phyloP scores from a whole-genome alignment of 2,329 filamentous ascomycete genomes.

The Exophiala sp. region DNA sequence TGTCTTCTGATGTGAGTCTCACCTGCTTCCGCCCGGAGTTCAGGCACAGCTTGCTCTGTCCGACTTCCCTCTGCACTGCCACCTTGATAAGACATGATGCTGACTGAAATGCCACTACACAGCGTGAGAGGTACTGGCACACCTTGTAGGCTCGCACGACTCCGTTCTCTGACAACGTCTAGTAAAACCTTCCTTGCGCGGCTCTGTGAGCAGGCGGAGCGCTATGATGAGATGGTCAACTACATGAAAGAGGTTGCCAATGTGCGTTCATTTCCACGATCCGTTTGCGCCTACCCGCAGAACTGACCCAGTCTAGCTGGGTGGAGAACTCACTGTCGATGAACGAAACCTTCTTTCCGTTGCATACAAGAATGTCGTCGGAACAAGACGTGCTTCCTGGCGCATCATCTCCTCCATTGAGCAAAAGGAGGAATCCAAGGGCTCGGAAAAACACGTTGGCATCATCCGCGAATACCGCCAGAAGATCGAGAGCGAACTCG shows the following conservation, averaged over 20 bases:
- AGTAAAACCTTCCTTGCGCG: conserved; percentile 99
- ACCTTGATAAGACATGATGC: conserved; percentile 40
- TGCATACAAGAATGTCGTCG: conserved; percentile 99
- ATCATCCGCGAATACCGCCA: conserved; percentile 96
- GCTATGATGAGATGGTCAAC: conserved; percentile 99
- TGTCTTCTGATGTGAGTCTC: conserved; percentile 61
- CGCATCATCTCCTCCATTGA: conserved; percentile 99
- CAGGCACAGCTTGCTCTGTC: conserved; percentile 30
- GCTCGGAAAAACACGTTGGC: conserved; percentile 86
- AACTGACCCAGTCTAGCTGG: conserved; percentile 48
- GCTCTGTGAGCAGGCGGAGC: conserved; percentile 99
- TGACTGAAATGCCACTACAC: conserved; percentile 34
- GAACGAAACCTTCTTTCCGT: conserved; percentile 92
- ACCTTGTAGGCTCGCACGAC: conserved; percentile 17
- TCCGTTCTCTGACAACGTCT: conserved; percentile 38
- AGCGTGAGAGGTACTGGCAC: conserved; percentile 66
- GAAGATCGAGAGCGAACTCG: conserved; percentile 97
- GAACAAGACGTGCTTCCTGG: conserved; percentile 97
- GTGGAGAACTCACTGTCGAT: conserved; percentile 65
- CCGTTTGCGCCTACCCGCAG: neutral
- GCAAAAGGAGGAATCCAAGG: conserved; percentile 99
- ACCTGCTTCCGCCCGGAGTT: conserved; percentile 7
- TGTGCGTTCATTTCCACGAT: conserved; percentile 48
- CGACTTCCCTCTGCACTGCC: conserved; percentile 33
- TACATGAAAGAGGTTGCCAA: conserved; percentile 99